phyloP scores from a whole-genome alignment of 2,329 filamentous ascomycete genomes.

The Pestalotiopsis sp. region DNA sequence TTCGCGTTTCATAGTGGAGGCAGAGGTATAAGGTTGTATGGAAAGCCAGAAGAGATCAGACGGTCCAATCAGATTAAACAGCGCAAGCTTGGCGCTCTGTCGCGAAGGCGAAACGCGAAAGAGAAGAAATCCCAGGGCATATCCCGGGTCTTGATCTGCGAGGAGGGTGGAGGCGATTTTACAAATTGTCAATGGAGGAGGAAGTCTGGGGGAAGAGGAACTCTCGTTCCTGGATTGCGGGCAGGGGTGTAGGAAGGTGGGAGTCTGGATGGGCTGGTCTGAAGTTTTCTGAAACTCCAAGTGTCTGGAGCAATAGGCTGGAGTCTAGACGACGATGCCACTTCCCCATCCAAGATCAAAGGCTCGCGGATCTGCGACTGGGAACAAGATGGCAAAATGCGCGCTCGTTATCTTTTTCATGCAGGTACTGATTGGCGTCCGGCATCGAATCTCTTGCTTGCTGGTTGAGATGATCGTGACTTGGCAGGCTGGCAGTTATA shows the following conservation, averaged over 20 bases:
- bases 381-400: background rate
- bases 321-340: background rate
- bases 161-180: background rate
- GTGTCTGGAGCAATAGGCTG: slow-evolving; percentile 3
- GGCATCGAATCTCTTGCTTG: background rate
- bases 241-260: background rate
- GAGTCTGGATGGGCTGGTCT: background rate
- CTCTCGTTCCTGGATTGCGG: background rate
- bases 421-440: background rate
- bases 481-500: background rate
- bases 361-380: background rate
- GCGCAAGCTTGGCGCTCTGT: slow-evolving; percentile 7
- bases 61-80: slow-evolving; percentile 4
- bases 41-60: background rate
- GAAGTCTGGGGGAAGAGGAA: slow-evolving; percentile 6
- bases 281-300: slow-evolving; percentile 11
- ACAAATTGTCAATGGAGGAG: background rate
- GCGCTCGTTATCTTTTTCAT: background rate
- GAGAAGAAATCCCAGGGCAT: background rate
- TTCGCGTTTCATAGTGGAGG: slow-evolving; percentile 15
- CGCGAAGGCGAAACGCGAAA: background rate
- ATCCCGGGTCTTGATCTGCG: background rate
- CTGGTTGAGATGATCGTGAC: background rate
- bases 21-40: background rate
- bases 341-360: background rate